phyloP scores from a whole-genome alignment of 495 filamentous ascomycete species.

The Aspergillus carlsbadensis region DNA sequence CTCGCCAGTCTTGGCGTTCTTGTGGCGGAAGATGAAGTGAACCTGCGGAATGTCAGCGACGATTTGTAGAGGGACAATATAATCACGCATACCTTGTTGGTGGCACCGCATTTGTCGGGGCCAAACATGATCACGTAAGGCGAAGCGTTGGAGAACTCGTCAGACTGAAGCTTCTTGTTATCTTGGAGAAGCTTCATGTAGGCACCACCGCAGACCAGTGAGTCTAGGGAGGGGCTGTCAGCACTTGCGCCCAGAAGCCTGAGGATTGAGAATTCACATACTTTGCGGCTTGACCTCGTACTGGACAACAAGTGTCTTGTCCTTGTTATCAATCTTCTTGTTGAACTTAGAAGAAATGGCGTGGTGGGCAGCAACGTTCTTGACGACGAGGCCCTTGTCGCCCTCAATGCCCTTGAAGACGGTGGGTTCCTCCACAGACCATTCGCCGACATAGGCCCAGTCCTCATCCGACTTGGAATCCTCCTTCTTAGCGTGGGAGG shows the following conservation, averaged over 20 bases:
- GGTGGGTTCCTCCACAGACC: conserved; percentile 92
- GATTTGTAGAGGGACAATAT: background rate
- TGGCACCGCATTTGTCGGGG: conserved; percentile 98
- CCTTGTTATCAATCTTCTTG: conserved; percentile 96
- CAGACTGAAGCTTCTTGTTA: conserved; percentile 92
- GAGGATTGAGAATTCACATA: conserved; percentile 44
- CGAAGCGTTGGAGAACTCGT: conserved; percentile 96
- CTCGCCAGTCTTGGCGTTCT: conserved; percentile 99
- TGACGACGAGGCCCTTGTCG: conserved; percentile 95
- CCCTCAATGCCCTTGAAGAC: conserved; percentile 93
- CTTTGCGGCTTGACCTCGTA: conserved; percentile 99
- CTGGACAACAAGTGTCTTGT: conserved; percentile 93
- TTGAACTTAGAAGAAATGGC: conserved; percentile 99
- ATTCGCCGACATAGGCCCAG: conserved; percentile 96
- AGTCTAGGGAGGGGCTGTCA: conserved; percentile 52
- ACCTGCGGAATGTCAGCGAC: conserved; percentile 50
- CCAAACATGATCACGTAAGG: conserved; percentile 99
- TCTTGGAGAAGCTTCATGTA: conserved; percentile 99
- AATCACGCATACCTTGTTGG: conserved; percentile 75
- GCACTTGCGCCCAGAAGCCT: background rate
- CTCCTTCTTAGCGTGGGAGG: conserved; percentile 95
- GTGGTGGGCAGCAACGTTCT: conserved; percentile 95
- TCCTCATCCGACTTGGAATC: conserved; percentile 84
- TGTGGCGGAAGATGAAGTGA: conserved; percentile 99
- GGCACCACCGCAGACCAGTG: conserved; percentile 96